Evolutionary conservation across 768 basidiomycete species (phyloP), one percentile per base, ranked within the genome.

Genomic region (Termitomyces bulborhizus): DNA sequence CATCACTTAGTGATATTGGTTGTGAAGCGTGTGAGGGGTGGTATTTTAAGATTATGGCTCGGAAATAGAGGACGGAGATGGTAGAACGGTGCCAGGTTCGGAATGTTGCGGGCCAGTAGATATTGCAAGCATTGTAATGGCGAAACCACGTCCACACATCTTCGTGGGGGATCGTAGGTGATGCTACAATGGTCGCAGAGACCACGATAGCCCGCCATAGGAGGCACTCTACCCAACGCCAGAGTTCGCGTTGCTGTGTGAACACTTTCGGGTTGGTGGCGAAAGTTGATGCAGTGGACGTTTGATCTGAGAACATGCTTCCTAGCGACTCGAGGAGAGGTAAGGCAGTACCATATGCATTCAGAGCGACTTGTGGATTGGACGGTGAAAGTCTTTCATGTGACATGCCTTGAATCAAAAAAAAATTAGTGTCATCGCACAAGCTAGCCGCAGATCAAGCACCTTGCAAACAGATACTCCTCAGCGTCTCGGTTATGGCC

Each of bases 401-500:
- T 4, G 81, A 82, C 84, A 95, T 89, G 51, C 92, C 93, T 93
- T 59, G 40, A 18, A 46, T 40, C 16, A 43, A 18, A 13, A 18
- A 34, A 62, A 49, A 32, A 57, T 57, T 21, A 47, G 21, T 18
- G 21, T 32, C 21, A 5, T 29, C 3, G 3, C 31, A n/a, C 13
- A 6, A 21, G 15, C 16, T 45, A 58, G 21, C 18, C 16, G 34
- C n/a, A 31, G 46, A 24, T 26, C 4, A 66, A 74, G 59, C 36
- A 90, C 93, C 93, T 76, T 88, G 80, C 26, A 94, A 70, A 67
- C 90, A 92, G 46, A 85, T 70, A 48, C 87, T 88, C 37, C 93
- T 80, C 55, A 94, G 70, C 2, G 83, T 78, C 65, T 94, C 91
- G 13, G 80, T 75, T 60, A 86, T 74, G 0, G 83, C 80, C 89